These are phyloP conservation scores for Osmozyma mogii DNA, from an alignment of 805 yeast species.

Conservation along the genomic window DNA sequence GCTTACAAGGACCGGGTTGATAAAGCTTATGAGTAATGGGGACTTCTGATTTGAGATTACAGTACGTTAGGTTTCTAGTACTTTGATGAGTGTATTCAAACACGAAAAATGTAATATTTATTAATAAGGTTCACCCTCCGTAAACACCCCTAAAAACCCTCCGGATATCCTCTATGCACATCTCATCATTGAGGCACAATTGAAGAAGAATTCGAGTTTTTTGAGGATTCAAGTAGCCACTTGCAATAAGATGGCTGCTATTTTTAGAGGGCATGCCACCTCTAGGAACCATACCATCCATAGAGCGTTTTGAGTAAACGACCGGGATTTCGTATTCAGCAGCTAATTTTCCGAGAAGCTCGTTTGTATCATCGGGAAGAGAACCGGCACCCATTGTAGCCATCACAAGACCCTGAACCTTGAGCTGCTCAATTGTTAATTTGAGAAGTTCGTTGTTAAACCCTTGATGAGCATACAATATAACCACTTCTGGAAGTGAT, in stretches of 20 bases:
- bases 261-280: constrained; percentile 29
- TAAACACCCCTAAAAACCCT: constrained; percentile 44
- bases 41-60: not conserved
- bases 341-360: constrained; percentile 32
- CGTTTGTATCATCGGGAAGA: constrained; percentile 42
- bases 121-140: too few species aligned
- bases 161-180: constrained; percentile 32
- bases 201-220: constrained; percentile 54
- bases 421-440: constrained; percentile 36
- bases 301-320: constrained; percentile 57
- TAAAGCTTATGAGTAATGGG: constrained; percentile 42
- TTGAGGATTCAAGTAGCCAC: constrained; percentile 62
- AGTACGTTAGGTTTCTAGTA: too few species aligned
- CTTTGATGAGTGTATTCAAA: too few species aligned
- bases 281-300: constrained; percentile 64
- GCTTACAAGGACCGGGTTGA: constrained; percentile 64
- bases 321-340: constrained; percentile 38
- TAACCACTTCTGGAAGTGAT: constrained; percentile 37
- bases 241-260: constrained; percentile 33
- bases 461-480: constrained; percentile 57
- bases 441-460: constrained; percentile 42
- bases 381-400: constrained; percentile 74
- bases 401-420: constrained; percentile 48
- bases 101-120: too few species aligned
- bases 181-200: constrained; percentile 40